Evolutionary conservation across 2,329 filamentous ascomycete species (phyloP).

Genomic region (Alternaria sp.): DNA sequence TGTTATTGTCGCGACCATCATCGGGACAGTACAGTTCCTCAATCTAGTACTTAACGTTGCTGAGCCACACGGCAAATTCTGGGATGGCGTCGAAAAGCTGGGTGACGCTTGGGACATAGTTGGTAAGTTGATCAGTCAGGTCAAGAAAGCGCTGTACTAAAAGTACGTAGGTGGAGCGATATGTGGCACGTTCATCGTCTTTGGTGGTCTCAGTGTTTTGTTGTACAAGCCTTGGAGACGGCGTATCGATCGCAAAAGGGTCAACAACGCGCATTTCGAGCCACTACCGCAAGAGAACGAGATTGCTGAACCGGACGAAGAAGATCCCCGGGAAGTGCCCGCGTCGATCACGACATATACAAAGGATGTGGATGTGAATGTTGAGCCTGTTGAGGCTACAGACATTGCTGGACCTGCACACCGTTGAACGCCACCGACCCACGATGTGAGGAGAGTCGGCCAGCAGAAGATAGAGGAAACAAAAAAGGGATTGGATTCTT

Average conservation of each 20-base stretch:
- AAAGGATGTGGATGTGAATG: slow-evolving; percentile 24
- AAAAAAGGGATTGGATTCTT: not conserved
- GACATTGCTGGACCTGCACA: slow-evolving; percentile 23
- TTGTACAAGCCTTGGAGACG: slow-evolving; percentile 83
- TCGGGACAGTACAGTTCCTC: slow-evolving; percentile 85
- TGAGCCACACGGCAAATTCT: slow-evolving; percentile 79
- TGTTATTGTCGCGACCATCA: slow-evolving; percentile 82
- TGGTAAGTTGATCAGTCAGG: slow-evolving; percentile 28
- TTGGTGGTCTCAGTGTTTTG: slow-evolving; percentile 76
- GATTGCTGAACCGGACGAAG: slow-evolving; percentile 10
- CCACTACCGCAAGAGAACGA: slow-evolving; percentile 31
- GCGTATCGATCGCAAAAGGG: slow-evolving; percentile 58
- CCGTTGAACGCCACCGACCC: not conserved
- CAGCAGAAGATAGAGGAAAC: not conserved
- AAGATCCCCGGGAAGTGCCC: slow-evolving; percentile 9
- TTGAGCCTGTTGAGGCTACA: slow-evolving; percentile 28
- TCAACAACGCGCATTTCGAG: slow-evolving; percentile 39
- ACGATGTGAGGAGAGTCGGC: not conserved
- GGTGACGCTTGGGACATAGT: slow-evolving; percentile 50
- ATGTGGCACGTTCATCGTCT: slow-evolving; percentile 82
- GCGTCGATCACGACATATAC: not conserved
- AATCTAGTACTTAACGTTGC: slow-evolving; percentile 81
- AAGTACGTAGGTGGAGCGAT: slow-evolving; percentile 69
- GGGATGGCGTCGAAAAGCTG: slow-evolving; percentile 79
- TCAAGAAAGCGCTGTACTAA: slow-evolving; percentile 6